Percentiles rank a stretch among this genome's conserved stretches.
Conservation (phyloP, 140 eudicot species). For the Ambrosia hybrid region DNA sequence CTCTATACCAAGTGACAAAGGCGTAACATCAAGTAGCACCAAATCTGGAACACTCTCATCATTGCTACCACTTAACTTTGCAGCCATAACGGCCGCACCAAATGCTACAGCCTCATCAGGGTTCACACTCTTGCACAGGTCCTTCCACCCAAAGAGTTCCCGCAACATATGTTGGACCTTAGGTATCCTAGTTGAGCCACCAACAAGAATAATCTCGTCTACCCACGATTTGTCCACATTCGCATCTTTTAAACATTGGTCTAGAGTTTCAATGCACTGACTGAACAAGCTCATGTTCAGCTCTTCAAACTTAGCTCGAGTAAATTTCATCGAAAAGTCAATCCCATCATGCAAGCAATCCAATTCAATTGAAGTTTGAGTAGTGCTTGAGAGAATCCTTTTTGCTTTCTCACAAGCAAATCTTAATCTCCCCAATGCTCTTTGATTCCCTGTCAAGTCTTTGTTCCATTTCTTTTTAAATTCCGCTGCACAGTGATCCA, state of each 20-base stretch:
- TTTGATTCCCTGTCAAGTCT: conserved; percentile 29
- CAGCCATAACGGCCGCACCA: conserved; percentile 38
- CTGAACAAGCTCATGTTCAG: conserved; percentile 23
- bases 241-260: conserved; percentile 26
- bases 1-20: conserved; percentile 29
- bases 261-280: conserved; percentile 18
- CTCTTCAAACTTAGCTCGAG: conserved; percentile 36
- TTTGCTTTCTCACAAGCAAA: conserved; percentile 37
- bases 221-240: conserved; percentile 28
- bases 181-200: conserved; percentile 35
- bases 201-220: conserved; percentile 30
- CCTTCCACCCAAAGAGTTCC: conserved; percentile 24
- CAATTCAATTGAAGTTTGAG: conserved; percentile 29
- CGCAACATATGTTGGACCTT: conserved; percentile 34
- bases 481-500: conserved; percentile 23
- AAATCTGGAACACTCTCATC: conserved; percentile 12
- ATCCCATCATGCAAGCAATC: conserved; percentile 33
- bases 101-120: conserved; percentile 37
- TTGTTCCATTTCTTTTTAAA: conserved; percentile 21
- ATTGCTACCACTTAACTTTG: conserved; percentile 19
- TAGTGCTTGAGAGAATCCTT: conserved; percentile 33
- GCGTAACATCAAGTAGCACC: conserved; percentile 27
- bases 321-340: conserved; percentile 27
- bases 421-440: conserved; percentile 37
- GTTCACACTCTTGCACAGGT: conserved; percentile 33